Percentiles rank a stretch among this genome's conserved stretches.
Conservation (phyloP, 2,329 filamentous ascomycete species). For the Stagonosporopsis vannaccii region DNA sequence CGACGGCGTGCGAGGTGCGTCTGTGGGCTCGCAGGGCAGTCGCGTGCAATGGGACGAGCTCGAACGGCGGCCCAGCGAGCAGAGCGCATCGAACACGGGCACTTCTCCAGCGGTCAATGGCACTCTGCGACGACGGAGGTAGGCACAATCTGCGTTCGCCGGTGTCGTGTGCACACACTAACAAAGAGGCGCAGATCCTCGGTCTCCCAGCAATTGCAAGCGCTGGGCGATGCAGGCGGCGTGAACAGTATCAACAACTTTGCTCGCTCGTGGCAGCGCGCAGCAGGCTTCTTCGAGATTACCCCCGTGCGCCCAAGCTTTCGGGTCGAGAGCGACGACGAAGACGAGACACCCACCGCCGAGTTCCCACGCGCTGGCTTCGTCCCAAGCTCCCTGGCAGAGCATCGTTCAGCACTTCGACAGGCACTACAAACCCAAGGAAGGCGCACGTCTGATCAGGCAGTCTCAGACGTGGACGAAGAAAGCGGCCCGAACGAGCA, state of each 20-base stretch:
- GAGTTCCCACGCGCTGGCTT: conserved; percentile 44
- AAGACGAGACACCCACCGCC: conserved; percentile 38
- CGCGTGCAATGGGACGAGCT: conserved; percentile 50
- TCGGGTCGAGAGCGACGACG: conserved; percentile 56
- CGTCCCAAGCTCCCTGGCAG: conserved; percentile 42
- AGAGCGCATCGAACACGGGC: conserved; percentile 40
- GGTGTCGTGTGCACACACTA: conserved; percentile 14
- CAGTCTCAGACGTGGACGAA: conserved; percentile 45
- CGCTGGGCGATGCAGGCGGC: conserved; percentile 76
- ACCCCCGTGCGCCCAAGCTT: conserved; percentile 81
- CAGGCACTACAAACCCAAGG: conserved; percentile 49
- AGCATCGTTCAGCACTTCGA: conserved; percentile 53
- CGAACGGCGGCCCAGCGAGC: conserved; percentile 38
- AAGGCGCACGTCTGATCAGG: conserved; percentile 49
- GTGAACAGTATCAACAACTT: conserved; percentile 96
- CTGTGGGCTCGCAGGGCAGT: conserved; percentile 41
- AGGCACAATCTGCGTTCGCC: conserved; percentile 19
- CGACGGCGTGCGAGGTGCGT: conserved; percentile 53
- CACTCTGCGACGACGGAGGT: conserved; percentile 50
- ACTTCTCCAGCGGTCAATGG: conserved; percentile 30
- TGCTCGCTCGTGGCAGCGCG: conserved; percentile 88
- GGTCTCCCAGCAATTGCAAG: conserved; percentile 59
- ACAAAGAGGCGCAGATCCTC: conserved; percentile 50
- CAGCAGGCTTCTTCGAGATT: conserved; percentile 86
- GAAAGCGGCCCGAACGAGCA: conserved; percentile 44